Evolutionary conservation across 345 rosid genomes (phyloP).

Genomic region (Eucalyptus lansdowneana): DNA sequence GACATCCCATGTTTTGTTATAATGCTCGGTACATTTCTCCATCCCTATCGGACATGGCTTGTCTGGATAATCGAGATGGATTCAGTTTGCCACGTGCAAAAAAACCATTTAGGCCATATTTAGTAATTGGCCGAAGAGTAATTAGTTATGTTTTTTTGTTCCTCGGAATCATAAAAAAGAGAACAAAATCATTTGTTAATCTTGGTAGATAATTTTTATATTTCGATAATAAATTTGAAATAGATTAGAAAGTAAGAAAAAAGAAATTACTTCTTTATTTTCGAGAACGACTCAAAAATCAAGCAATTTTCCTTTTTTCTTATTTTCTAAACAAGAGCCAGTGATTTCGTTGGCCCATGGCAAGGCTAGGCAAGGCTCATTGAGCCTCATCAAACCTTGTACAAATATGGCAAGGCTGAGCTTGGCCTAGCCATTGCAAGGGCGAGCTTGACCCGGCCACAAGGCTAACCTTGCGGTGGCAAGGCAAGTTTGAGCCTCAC

Average conservation of each 20-base stretch:
- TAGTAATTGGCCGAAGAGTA: fast-evolving
- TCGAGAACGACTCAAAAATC: fast-evolving
- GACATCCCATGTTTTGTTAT: not conserved
- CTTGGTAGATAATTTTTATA: too few species aligned
- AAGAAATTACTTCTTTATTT: too few species aligned
- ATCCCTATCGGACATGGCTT: too few species aligned
- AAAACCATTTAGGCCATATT: not conserved
- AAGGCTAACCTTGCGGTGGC: fast-evolving
- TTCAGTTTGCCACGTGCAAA: fast-evolving
- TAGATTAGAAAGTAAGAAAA: too few species aligned
- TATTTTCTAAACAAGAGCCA: too few species aligned
- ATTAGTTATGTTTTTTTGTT: too few species aligned
- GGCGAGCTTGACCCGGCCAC: too few species aligned
- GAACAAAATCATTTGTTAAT: fast-evolving
- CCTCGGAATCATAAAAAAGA: fast-evolving
- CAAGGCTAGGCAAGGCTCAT: fast-evolving
- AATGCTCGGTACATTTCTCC: not conserved
- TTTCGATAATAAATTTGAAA: too few species aligned
- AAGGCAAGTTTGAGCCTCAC: too few species aligned
- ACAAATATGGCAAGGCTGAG: too few species aligned
- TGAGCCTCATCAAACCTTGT: too few species aligned
- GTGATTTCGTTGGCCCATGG: fast-evolving
- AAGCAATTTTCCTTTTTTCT: too few species aligned
- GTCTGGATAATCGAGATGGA: fast-evolving
- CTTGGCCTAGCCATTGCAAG: fast-evolving